Conservation (phyloP, 1,139 yeast species). For the Yamadazyma songkhlaensis region DNA sequence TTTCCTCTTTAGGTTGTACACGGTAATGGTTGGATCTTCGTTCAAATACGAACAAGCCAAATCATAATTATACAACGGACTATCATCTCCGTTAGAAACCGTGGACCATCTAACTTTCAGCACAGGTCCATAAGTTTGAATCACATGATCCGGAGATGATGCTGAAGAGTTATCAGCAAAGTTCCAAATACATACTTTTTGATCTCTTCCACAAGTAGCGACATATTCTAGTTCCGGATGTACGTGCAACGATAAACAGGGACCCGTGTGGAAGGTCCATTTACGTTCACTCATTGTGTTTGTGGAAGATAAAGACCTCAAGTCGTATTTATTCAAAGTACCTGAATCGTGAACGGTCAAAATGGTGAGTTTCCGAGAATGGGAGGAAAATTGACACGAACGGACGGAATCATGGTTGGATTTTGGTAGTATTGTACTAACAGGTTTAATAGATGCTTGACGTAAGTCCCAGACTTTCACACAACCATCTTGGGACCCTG, state of each 20-base stretch:
- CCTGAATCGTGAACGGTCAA: constrained; percentile 86
- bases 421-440: constrained; percentile 39
- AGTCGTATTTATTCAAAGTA: constrained; percentile 78
- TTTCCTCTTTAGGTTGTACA: constrained; percentile 72
- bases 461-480: constrained; percentile 88
- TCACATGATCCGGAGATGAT: constrained; percentile 61
- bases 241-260: constrained; percentile 85
- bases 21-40: constrained; percentile 70
- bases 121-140: constrained; percentile 76
- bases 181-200: constrained; percentile 78
- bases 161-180: constrained; percentile 26
- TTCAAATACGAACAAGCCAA: constrained; percentile 77
- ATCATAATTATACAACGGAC: constrained; percentile 47
- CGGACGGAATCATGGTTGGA: constrained; percentile 65
- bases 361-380: constrained; percentile 35
- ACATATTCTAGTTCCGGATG: constrained; percentile 82
- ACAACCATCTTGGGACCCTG: constrained; percentile 92
- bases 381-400: constrained; percentile 59
- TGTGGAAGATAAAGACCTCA: constrained; percentile 43
- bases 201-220: constrained; percentile 92
- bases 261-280: constrained; percentile 88
- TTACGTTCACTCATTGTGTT: constrained; percentile 53
- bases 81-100: constrained; percentile 16
- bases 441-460: constrained; percentile 43
- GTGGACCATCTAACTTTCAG: constrained; percentile 69